Conservation (phyloP, 176 grass and related monocot species). For the Ensete glaucum region DNA sequence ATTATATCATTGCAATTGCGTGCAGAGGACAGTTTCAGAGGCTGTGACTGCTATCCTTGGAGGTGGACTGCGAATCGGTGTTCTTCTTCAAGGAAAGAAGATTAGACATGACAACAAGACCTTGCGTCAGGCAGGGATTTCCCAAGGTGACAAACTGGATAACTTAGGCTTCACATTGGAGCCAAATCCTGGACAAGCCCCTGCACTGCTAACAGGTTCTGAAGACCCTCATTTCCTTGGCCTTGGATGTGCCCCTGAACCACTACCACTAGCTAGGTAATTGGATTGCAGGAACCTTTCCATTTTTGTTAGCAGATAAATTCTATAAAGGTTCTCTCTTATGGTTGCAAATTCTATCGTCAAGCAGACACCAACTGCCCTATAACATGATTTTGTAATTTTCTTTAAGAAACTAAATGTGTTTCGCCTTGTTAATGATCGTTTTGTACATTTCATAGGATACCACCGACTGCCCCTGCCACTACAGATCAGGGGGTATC, state of each 20-base stretch:
- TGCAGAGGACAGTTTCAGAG: slow-evolving; percentile 85
- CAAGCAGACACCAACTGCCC: not conserved
- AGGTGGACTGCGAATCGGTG: slow-evolving; percentile 57
- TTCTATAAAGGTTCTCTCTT: slow-evolving; percentile 10
- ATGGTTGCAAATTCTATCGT: not conserved
- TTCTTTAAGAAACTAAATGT: too few relatives aligned
- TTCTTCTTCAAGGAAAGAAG: slow-evolving; percentile 82
- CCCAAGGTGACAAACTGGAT: slow-evolving; percentile 43
- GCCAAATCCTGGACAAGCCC: slow-evolving; percentile 42
- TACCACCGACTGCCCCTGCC: slow-evolving; percentile 26
- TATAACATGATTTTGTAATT: not conserved
- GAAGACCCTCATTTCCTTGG: slow-evolving; percentile 47
- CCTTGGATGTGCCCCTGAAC: slow-evolving; percentile 50
- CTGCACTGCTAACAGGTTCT: slow-evolving; percentile 24
- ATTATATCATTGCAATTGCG: slow-evolving; percentile 1
- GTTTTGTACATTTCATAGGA: slow-evolving; percentile 27
- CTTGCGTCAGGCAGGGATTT: slow-evolving; percentile 61
- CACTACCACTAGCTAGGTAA: slow-evolving; percentile 75
- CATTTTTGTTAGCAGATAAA: too few relatives aligned
- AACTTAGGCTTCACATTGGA: slow-evolving; percentile 78
- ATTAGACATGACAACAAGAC: slow-evolving; percentile 80
- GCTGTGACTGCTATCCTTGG: slow-evolving; percentile 80
- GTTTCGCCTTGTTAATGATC: too few relatives aligned
- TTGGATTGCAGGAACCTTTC: not conserved
- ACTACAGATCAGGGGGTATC: slow-evolving; percentile 25